Evolutionary conservation across 768 basidiomycete genomes (phyloP).

Genomic region (Mrakia blollopis): DNA sequence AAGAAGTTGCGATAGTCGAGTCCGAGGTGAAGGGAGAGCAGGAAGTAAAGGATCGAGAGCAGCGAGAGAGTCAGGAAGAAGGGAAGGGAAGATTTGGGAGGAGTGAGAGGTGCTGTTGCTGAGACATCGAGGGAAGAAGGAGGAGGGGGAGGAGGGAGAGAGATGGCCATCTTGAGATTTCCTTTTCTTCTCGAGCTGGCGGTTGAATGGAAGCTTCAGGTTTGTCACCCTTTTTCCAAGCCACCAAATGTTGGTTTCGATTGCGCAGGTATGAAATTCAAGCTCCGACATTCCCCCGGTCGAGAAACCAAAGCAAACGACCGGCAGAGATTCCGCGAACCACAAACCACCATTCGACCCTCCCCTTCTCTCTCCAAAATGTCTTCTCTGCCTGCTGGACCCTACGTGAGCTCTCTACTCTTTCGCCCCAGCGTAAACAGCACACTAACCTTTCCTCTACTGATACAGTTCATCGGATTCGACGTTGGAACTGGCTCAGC

Average conservation of each 20-base stretch:
- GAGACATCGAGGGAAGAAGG: not conserved
- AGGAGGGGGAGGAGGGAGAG: not conserved
- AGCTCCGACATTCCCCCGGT: no score
- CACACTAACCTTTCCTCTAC: not conserved
- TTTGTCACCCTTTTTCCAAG: no score
- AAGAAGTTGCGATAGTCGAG: not conserved
- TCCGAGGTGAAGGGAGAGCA: not conserved
- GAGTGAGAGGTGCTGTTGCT: not conserved
- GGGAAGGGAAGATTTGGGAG: not conserved
- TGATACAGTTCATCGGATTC: conserved; percentile 48
- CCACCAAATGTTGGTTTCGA: no score
- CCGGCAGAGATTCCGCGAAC: not conserved
- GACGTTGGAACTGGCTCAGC: conserved; percentile 84
- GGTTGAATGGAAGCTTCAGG: no score
- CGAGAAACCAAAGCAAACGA: no score
- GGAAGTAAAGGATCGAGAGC: not conserved
- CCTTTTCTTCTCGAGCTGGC: no score
- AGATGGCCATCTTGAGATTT: no score
- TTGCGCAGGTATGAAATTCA: no score
- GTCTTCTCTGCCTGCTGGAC: not conserved
- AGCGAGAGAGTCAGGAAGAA: not conserved
- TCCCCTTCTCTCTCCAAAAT: not conserved
- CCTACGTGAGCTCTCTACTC: not conserved
- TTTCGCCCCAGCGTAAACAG: not conserved
- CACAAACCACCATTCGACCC: not conserved